A percentile compares a stretch with the other conserved stretches of the same genome.
Conservation (phyloP, 1,139 yeast genomes). For the Candida neerlandica region DNA sequence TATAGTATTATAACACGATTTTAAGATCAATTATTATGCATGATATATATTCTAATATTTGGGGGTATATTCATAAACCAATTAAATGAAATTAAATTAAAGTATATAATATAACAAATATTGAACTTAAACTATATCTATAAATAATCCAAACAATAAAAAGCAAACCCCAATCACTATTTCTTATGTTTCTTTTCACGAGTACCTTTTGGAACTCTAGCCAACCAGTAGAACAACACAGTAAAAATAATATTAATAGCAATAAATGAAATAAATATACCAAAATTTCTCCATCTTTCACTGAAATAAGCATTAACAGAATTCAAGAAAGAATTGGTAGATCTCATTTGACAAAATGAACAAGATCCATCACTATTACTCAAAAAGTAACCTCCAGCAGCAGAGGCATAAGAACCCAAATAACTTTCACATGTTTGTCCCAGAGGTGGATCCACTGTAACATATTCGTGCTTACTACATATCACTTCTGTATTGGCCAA, state of each 20-base stretch:
- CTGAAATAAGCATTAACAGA: slow-evolving; percentile 43
- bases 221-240: slow-evolving; percentile 64
- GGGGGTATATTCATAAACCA: no score
- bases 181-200: slow-evolving; percentile 14
- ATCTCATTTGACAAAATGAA: slow-evolving; percentile 50
- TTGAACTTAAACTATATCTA: no score
- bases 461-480: slow-evolving; percentile 29
- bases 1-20: no score
- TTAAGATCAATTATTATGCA: no score
- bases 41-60: no score
- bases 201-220: slow-evolving; percentile 67
- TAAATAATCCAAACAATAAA: no score
- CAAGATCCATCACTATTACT: slow-evolving; percentile 42
- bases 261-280: slow-evolving; percentile 52
- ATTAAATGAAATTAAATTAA: no score
- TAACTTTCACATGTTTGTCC: slow-evolving; percentile 60
- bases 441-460: slow-evolving; percentile 36
- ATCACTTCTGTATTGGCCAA: slow-evolving; percentile 25
- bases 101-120: no score
- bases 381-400: slow-evolving; percentile 54
- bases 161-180: background rate
- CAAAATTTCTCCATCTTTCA: slow-evolving; percentile 71
- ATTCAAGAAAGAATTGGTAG: slow-evolving; percentile 54
- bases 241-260: slow-evolving; percentile 54
- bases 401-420: slow-evolving; percentile 44